Percentiles rank a stretch among this genome's conserved stretches.
These are phyloP conservation scores for Candolleomyces aberdarensis DNA, from an alignment of 768 basidiomycete species.

Conservation along the genomic window DNA sequence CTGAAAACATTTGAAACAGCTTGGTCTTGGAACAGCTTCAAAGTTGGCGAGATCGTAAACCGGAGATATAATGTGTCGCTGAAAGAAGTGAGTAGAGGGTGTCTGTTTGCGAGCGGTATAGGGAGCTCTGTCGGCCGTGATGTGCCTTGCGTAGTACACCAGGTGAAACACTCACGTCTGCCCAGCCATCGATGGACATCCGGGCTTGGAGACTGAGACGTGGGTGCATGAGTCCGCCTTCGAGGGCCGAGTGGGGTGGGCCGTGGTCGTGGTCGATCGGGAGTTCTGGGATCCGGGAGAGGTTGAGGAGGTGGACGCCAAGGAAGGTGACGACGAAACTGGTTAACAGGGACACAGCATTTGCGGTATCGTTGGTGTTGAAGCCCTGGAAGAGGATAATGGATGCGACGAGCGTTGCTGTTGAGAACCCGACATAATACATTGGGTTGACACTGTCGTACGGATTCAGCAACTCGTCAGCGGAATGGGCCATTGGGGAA, in stretches of 20 bases:
- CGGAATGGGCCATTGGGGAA: slow-evolving; percentile 12
- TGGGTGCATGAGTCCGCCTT: slow-evolving; percentile 70
- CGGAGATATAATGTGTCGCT: slow-evolving; percentile 42
- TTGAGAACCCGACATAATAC: slow-evolving; percentile 97
- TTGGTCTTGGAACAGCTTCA: slow-evolving; percentile 37
- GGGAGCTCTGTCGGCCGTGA: slow-evolving; percentile 64
- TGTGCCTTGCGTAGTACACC: slow-evolving; percentile 22
- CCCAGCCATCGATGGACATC: slow-evolving; percentile 78
- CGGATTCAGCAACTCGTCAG: not conserved
- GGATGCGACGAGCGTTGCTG: slow-evolving; percentile 89
- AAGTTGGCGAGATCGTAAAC: slow-evolving; percentile 39
- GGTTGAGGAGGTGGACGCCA: slow-evolving; percentile 92
- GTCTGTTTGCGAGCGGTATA: slow-evolving; percentile 61
- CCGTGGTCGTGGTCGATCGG: slow-evolving; percentile 35
- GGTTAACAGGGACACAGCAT: slow-evolving; percentile 82
- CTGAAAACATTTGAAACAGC: too few relatives aligned
- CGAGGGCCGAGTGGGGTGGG: slow-evolving; percentile 47
- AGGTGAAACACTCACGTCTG: slow-evolving; percentile 35
- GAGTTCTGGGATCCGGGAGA: slow-evolving; percentile 61
- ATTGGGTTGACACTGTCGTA: slow-evolving; percentile 84
- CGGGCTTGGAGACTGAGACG: slow-evolving; percentile 80
- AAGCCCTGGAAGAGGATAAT: slow-evolving; percentile 97
- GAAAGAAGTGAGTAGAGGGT: slow-evolving; percentile 28
- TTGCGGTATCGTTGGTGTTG: slow-evolving; percentile 80
- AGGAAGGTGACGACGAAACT: slow-evolving; percentile 94